phyloP scores from a whole-genome alignment of 2,329 filamentous ascomycete genomes.

The Cercospora nicotianae region DNA sequence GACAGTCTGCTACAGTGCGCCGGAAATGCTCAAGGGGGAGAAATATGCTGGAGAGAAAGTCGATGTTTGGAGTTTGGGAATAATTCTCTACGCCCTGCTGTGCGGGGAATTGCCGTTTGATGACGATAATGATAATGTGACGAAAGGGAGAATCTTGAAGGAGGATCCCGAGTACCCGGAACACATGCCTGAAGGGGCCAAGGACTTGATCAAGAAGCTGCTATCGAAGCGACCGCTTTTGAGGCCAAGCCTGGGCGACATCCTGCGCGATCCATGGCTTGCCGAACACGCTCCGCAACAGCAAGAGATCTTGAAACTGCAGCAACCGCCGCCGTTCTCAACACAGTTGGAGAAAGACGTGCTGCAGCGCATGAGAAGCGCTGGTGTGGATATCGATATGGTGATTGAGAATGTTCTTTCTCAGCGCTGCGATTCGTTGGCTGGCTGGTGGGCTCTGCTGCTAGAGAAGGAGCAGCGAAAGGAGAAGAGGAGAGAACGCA shows the following conservation, averaged over 20 bases:
- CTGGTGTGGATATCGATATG: slow-evolving; percentile 89
- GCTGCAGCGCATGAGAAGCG: slow-evolving; percentile 85
- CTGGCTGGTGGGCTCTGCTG: slow-evolving; percentile 93
- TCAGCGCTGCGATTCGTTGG: slow-evolving; percentile 83
- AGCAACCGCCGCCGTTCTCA: slow-evolving; percentile 78
- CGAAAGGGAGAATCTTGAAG: slow-evolving; percentile 78
- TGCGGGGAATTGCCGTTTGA: slow-evolving; percentile 91
- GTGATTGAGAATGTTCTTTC: slow-evolving; percentile 92
- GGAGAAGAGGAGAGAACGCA: slow-evolving; percentile 73
- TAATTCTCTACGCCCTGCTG: slow-evolving; percentile 79
- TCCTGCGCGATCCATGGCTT: slow-evolving; percentile 84
- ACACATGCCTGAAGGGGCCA: slow-evolving; percentile 73
- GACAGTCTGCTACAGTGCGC: slow-evolving; percentile 95
- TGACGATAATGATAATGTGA: slow-evolving; percentile 90
- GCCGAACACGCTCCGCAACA: slow-evolving; percentile 83
- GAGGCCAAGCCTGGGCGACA: slow-evolving; percentile 77
- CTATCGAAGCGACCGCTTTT: slow-evolving; percentile 87
- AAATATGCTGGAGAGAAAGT: slow-evolving; percentile 98
- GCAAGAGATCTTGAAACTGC: slow-evolving; percentile 81
- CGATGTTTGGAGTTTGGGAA: slow-evolving; percentile 88
- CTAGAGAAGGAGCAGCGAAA: slow-evolving; percentile 95
- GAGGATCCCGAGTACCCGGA: slow-evolving; percentile 85
- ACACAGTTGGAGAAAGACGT: slow-evolving; percentile 88
- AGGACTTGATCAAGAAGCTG: slow-evolving; percentile 73
- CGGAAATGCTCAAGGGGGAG: slow-evolving; percentile 97